A percentile compares a stretch with the other conserved stretches of the same genome.
Conservation (phyloP, 148 eudicot species). For the Silene conica region DNA sequence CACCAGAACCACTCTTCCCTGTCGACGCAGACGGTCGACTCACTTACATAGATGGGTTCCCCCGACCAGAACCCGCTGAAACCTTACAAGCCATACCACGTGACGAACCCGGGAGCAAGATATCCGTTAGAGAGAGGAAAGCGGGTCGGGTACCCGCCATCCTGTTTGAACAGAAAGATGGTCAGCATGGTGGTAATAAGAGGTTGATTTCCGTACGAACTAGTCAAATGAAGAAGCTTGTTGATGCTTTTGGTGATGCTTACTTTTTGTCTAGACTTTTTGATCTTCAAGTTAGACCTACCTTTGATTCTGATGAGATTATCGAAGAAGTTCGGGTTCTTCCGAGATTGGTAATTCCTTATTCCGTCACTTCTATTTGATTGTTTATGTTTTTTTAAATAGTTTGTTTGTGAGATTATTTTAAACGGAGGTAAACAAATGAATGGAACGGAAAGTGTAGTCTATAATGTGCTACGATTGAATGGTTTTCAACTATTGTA, state of each 20-base stretch:
- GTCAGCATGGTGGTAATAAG: slow-evolving; percentile 89
- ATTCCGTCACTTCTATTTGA: neutral
- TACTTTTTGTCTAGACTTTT: slow-evolving; percentile 67
- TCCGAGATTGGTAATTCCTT: slow-evolving; percentile 50
- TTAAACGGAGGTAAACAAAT: no score
- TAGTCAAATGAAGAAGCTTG: slow-evolving; percentile 85
- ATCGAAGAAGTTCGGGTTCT: slow-evolving; percentile 73
- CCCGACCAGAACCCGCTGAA: slow-evolving; percentile 74
- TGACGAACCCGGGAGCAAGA: slow-evolving; percentile 49
- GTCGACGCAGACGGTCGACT: slow-evolving; percentile 31
- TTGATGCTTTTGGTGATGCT: slow-evolving; percentile 47
- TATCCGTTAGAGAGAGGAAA: slow-evolving; percentile 55
- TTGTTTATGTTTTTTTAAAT: neutral
- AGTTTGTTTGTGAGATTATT: no score
- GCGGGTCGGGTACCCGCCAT: slow-evolving; percentile 77
- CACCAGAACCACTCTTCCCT: slow-evolving; percentile 29
- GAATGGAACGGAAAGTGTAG: no score
- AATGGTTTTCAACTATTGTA: no score
- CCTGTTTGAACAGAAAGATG: slow-evolving; percentile 86
- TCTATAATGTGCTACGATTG: no score
- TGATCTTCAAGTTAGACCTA: slow-evolving; percentile 58
- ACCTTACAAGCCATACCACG: slow-evolving; percentile 65
- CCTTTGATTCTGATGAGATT: slow-evolving; percentile 46
- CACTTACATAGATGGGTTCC: slow-evolving; percentile 55
- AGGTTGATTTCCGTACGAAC: slow-evolving; percentile 66